Base-by-base conservation (phyloP, 2,329 filamentous ascomycete genomes). In the Alternaria brassicae region DNA sequence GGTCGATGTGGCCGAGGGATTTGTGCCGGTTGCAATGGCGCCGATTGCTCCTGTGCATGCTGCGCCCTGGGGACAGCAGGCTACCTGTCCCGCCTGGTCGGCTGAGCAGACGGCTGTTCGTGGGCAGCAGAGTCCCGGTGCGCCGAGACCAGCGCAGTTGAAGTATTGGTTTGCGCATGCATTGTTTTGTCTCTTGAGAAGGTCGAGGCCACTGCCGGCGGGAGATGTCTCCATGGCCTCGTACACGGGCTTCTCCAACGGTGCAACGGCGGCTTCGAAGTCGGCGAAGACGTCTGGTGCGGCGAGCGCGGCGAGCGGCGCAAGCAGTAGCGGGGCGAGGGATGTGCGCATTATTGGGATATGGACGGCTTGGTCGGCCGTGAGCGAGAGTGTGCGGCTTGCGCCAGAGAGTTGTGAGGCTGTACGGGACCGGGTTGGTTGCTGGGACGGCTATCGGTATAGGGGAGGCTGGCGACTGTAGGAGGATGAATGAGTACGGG, bases 21-120 rank as follows among this genome's bases (percentile, higher is more conserved):
- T 49, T 25, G 79, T 54, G 25, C 45, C 52, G 13, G 62, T 60
- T 4, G 57, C 45, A 21, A 32, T 30, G 27, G 55, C 32, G 51
- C 52, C 58, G 21, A 63, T 54, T 47, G 60, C 51, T 47, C 87
- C 87, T 0, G 86, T 88, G 69, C 87, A 89, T 27, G 78, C 82
- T 13, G 83, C 83, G 50, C 84, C 82, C 25, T 76, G 80, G 0
- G 86, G 86, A 75, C 87, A 89, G 79, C 87, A 89, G 23, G 86
- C 87, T 53, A 88, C 83, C 61, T 87, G 80, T 53, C 85, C 81
- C 36, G 81, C 83, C 39, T 76, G 75, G 73, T 89, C 87, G 50
- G 81, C 80, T 40, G 83, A 81, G 77, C 87, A 89, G 56, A 81
- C 79, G 21, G 84, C 81, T 48, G 79, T 80, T 39, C 78, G 75